Base-by-base conservation (phyloP, 2,329 filamentous ascomycete genomes). In the Monosporascus cannonballus region DNA sequence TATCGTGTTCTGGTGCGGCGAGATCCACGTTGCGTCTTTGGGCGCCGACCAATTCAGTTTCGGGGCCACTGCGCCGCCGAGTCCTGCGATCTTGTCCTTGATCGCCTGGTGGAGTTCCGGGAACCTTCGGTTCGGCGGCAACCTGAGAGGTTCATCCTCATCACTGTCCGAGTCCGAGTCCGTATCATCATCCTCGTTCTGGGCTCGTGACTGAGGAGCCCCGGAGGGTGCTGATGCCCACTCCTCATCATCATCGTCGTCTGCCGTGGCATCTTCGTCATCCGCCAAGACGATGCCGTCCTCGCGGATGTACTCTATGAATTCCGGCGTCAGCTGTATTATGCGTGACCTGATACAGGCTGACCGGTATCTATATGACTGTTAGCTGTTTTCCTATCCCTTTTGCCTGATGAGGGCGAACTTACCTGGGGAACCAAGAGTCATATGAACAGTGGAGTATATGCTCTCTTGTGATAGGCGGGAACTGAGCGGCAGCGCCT, bases 31-130 rank as follows among this genome's bases (percentile, higher is more conserved):
- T 8, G 94, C 94, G 67, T 99, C 94, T 69, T 96, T 96, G 4
- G 94, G 94, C 4, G 91, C 86, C 6, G 92, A 96, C 94, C 94
- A 99, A 74, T 97, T 97, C 47, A 99, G 76, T 71, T 99, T 99
- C 1, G 94, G 94, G 2, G 88, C 86, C 8, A 96, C 92, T 55
- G 86, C 84, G 54, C 93, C 93, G 17, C 90, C 92, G 1, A 97
- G 80, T 61, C 92, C 87, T 14, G 77, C 71, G 56, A 99, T 96
- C 42, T 82, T 88, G 24, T 82, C 76, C 67, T 86, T 87, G 68
- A 99, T 90, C 52, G 80, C 72, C 45, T 84, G 76, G 69, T 99
- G 94, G 2, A 92, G 80, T 37, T 89, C 86, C 8, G 84, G 72
- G 72, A 90, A 84, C 38, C 81, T 75, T 61, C 75, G 63, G 66